These are phyloP conservation scores for Trypanosoma lewisi DNA, from an alignment of 208 protist species.

Conservation along the genomic window DNA sequence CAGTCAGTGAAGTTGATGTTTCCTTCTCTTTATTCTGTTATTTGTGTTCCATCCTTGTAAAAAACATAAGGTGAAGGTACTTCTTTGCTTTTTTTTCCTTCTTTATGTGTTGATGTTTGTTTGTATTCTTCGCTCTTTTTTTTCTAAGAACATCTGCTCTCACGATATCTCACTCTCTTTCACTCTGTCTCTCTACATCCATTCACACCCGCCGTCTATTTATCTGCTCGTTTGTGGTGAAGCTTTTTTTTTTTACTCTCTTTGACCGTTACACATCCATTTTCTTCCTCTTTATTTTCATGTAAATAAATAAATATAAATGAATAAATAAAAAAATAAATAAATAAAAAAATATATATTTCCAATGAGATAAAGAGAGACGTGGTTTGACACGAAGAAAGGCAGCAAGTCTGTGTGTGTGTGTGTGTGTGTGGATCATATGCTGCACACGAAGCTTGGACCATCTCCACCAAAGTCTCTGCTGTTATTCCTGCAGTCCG, in stretches of 20 bases:
- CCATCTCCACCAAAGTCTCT: constrained; percentile 44
- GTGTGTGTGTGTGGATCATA: neutral
- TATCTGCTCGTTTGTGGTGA: no score
- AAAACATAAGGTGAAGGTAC: neutral
- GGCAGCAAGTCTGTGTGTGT: neutral
- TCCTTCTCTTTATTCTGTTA: neutral
- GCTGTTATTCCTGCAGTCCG: constrained; percentile 68
- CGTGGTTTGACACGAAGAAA: neutral
- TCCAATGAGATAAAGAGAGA: neutral
- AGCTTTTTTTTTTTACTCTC: no score
- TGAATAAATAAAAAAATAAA: no score
- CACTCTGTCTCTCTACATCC: neutral
- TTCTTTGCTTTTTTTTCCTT: no score
- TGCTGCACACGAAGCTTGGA: neutral
- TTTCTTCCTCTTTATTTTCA: no score
- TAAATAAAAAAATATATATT: no score
- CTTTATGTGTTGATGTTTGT: neutral
- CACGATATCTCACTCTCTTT: no score
- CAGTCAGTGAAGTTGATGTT: no score
- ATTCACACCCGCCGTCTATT: no score
- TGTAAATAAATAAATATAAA: no score
- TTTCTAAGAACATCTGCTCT: neutral
- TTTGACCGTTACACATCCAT: no score
- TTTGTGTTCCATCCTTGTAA: neutral
- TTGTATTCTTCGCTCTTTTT: neutral